These are phyloP conservation scores for Fraxinus platypoda DNA, from an alignment of 305 asterid genomes.

Conservation along the genomic window DNA sequence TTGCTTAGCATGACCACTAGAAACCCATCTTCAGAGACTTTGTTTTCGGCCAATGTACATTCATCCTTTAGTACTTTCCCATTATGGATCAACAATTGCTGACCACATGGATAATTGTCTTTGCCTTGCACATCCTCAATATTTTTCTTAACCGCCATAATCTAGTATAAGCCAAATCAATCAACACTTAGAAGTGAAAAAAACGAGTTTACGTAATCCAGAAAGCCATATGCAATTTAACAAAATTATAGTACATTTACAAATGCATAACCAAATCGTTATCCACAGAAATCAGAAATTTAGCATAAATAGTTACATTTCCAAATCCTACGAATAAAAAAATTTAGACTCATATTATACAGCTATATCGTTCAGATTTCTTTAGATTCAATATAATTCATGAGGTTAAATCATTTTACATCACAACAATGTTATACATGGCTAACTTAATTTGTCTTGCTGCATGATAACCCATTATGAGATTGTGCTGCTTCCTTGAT, in stretches of 20 bases:
- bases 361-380: background rate
- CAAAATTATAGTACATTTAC: background rate
- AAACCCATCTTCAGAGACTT: conserved; percentile 89
- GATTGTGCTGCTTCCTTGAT: background rate
- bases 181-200: background rate
- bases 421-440: background rate
- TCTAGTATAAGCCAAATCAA: conserved; percentile 38
- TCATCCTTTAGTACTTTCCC: conserved; percentile 93
- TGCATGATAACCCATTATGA: background rate
- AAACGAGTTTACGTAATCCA: background rate
- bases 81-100: conserved; percentile 82
- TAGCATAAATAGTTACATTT: background rate
- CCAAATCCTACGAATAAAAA: background rate
- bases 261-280: background rate
- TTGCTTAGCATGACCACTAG: conserved; percentile 97
- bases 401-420: background rate
- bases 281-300: background rate
- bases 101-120: conserved; percentile 91
- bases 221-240: background rate
- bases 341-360: background rate
- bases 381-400: background rate
- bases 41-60: conserved; percentile 75
- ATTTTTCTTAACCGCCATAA: conserved; percentile 87
- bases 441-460: background rate
- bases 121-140: conserved; percentile 92